phyloP scores from a whole-genome alignment of 148 eudicot genomes.

The Vaccinium myrtillus region DNA sequence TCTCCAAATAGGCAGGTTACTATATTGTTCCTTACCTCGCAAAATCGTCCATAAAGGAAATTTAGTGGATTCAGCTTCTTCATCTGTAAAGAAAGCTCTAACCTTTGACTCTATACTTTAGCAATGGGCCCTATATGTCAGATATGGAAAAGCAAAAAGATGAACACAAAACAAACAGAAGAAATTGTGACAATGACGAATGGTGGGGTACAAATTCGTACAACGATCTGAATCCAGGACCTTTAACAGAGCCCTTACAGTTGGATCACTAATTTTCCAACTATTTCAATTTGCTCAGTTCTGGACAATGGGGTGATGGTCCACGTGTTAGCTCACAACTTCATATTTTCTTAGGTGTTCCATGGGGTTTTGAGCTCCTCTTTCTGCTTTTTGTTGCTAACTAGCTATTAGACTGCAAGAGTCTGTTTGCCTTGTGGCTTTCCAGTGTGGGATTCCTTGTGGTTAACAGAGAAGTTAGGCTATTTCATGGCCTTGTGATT shows the following conservation, averaged over 20 bases:
- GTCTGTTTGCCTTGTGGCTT: conserved; percentile 5
- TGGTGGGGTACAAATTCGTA: background rate
- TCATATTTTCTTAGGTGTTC: background rate
- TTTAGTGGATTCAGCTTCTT: background rate
- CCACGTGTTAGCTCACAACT: background rate
- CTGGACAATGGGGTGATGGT: background rate
- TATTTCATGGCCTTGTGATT: background rate
- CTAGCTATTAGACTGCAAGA: background rate
- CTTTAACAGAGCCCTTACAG: background rate
- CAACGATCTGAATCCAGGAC: background rate
- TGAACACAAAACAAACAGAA: background rate
- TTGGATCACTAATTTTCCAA: background rate
- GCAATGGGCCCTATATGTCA: background rate
- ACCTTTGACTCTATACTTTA: background rate
- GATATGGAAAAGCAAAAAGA: background rate
- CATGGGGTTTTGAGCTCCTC: background rate
- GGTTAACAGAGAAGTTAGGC: background rate
- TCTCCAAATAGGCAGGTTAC: background rate
- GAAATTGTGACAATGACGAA: background rate
- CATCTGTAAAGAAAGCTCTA: background rate
- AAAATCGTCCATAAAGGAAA: background rate
- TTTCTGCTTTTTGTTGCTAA: background rate
- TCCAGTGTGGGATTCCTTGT: background rate
- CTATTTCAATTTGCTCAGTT: background rate
- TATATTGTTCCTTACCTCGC: background rate